Conservation (phyloP, 2,329 filamentous ascomycete species). For the Penicillium sp. region DNA sequence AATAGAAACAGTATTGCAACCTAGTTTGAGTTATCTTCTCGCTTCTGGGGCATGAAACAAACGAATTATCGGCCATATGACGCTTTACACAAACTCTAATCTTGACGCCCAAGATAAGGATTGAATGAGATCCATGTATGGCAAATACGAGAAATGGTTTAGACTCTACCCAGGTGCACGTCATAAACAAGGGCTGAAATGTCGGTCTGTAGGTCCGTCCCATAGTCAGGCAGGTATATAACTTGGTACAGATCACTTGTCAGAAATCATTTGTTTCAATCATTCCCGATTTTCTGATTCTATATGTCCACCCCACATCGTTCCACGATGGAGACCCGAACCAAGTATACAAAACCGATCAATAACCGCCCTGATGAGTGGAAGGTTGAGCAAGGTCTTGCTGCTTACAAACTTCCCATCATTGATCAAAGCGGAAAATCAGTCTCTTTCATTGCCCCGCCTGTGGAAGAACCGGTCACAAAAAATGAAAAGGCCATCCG, state of each 20-base stretch:
- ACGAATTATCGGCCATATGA: background rate
- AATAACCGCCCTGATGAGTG: conserved; percentile 50
- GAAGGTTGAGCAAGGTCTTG: conserved; percentile 56
- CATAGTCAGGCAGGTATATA: background rate
- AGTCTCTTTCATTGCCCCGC: conserved; percentile 25
- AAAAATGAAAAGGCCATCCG: conserved; percentile 47
- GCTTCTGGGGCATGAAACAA: background rate
- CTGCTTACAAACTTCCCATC: conserved; percentile 49
- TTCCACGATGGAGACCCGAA: background rate
- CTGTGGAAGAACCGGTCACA: conserved; percentile 29
- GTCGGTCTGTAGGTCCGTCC: background rate
- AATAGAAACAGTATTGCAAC: background rate
- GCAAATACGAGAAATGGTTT: background rate
- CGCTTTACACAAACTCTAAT: background rate
- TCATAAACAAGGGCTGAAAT: background rate
- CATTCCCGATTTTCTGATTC: background rate
- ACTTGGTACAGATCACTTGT: background rate
- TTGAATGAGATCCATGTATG: background rate
- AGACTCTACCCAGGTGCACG: background rate
- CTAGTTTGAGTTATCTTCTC: background rate
- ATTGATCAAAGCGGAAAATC: conserved; percentile 50
- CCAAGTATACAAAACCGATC: conserved; percentile 2
- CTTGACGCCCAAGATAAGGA: background rate
- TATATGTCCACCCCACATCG: background rate
- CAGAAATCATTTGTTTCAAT: background rate